These are phyloP conservation scores for Paraurostyla sp. DNA, from an alignment of 73 alveolate species.

Conservation along the genomic window DNA sequence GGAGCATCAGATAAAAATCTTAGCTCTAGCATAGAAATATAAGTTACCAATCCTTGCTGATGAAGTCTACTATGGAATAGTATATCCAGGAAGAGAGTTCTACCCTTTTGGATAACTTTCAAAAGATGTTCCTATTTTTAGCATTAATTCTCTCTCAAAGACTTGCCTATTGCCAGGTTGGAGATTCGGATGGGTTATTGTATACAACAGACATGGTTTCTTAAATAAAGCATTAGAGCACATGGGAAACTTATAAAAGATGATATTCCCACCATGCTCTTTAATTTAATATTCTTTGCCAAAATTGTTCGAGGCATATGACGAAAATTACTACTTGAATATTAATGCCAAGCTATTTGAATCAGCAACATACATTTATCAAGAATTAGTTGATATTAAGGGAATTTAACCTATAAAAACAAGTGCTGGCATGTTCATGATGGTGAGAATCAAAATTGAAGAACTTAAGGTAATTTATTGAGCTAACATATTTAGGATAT, in stretches of 20 bases:
- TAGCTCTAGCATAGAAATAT: slow-evolving; percentile 12
- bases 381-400: slow-evolving; percentile 54
- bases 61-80: slow-evolving; percentile 59
- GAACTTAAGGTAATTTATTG: slow-evolving; percentile 6
- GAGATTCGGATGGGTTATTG: slow-evolving; percentile 87
- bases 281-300: slow-evolving; percentile 76
- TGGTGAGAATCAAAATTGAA: slow-evolving; percentile 71
- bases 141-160: slow-evolving; percentile 82
- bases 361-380: slow-evolving; percentile 66
- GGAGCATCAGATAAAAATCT: slow-evolving; percentile 22
- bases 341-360: slow-evolving; percentile 68
- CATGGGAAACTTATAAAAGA: slow-evolving; percentile 65
- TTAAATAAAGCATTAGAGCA: slow-evolving; percentile 69
- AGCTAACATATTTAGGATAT: not conserved
- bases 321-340: slow-evolving; percentile 66
- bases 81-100: slow-evolving; percentile 52
- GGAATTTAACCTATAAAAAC: slow-evolving; percentile 84
- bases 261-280: slow-evolving; percentile 78
- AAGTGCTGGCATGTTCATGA: slow-evolving; percentile 86
- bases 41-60: slow-evolving; percentile 55
- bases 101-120: slow-evolving; percentile 53
- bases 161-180: slow-evolving; percentile 90
- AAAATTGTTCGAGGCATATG: slow-evolving; percentile 67
- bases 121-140: slow-evolving; percentile 64
- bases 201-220: slow-evolving; percentile 77